Evolutionary conservation across 108 stramenopile genomes (phyloP), one percentile per base, ranked within the genome.

Genomic region (Nitzschia palea): DNA sequence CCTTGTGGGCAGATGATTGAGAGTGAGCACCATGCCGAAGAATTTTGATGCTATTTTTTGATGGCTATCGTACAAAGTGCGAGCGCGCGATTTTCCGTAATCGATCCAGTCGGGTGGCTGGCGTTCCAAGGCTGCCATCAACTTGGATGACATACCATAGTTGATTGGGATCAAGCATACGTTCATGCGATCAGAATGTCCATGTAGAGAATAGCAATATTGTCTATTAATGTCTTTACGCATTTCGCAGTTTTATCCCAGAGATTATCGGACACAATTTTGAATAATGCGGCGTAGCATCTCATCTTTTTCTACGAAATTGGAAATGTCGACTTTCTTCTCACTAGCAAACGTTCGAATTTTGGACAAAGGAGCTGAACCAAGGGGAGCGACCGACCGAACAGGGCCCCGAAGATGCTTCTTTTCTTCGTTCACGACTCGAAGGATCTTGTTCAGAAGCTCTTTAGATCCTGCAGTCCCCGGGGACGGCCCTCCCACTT

Each of bases 281-380:
- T 48, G 47, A 48, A 48, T 20, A 48, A 48, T 48, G n/a, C 47
- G 47, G 18, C 22, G 47, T 4, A 48, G 18, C 47, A 48, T 48
- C 18, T 48, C 47, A 48, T 48, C 47, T 20, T 48, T 48, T 10
- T 48, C 47, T 4, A 48, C 47, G 47, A 12, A 48, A n/a, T 20
- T 20, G 4, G 47, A 48, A 4, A 48, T 48, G n/a, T 48, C 47
- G 18, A 48, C 47, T 5, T 20, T 12, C 18, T 48, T 48, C 22
- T 48, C 47, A n/a, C 5, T 20, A 20, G 47, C 47, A 20, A 48
- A 48, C 4, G 4, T 20, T 18, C 47, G 47, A 10, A 48, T 12
- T 48, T 48, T 48, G 15, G 15, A 12, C 4, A 48, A 20, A n/a
- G 9, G 9, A 4, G 47, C 47, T 5, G 47, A 18, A 20, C 47